phyloP scores from a whole-genome alignment of 495 filamentous ascomycete genomes.

The Cenococcum geophilum region DNA sequence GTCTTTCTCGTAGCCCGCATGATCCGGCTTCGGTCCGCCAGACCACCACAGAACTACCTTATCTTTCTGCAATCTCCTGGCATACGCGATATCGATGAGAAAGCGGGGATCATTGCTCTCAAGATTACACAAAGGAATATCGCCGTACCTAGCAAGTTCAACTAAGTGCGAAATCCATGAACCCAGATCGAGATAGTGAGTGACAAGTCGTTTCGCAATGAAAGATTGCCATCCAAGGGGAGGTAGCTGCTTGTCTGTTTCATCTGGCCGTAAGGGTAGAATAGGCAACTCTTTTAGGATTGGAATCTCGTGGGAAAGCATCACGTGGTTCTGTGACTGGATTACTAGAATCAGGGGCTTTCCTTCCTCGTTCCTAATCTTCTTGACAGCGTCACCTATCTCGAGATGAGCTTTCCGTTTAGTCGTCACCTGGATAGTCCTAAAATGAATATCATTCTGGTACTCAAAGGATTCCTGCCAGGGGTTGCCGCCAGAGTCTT shows the following conservation, averaged over 20 bases:
- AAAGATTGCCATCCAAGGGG: slow-evolving; percentile 92
- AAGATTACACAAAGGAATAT: slow-evolving; percentile 90
- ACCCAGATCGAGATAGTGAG: slow-evolving; percentile 82
- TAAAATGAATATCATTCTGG: slow-evolving; percentile 81
- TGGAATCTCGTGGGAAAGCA: slow-evolving; percentile 78
- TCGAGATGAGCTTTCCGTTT: slow-evolving; percentile 82
- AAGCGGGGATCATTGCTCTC: slow-evolving; percentile 91
- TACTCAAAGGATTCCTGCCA: slow-evolving; percentile 81
- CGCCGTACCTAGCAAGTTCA: slow-evolving; percentile 81
- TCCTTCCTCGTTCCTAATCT: slow-evolving; percentile 75
- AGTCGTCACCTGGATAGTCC: slow-evolving; percentile 78
- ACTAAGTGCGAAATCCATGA: slow-evolving; percentile 87
- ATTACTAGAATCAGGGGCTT: slow-evolving; percentile 76
- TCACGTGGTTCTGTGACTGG: slow-evolving; percentile 77
- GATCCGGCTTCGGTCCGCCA: slow-evolving; percentile 73
- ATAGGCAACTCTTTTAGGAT: slow-evolving; percentile 78
- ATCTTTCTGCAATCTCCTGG: slow-evolving; percentile 79
- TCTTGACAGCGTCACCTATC: slow-evolving; percentile 76
- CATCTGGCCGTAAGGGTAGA: slow-evolving; percentile 71
- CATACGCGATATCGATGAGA: slow-evolving; percentile 93
- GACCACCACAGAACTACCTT: slow-evolving; percentile 99
- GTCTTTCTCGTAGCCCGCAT: slow-evolving; percentile 93
- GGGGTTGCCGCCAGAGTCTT: slow-evolving; percentile 58
- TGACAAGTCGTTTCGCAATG: slow-evolving; percentile 76
- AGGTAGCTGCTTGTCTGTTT: slow-evolving; percentile 77